Evolutionary conservation across 1,139 yeast genomes (phyloP).

Genomic region (Tardiomyces blankii): DNA sequence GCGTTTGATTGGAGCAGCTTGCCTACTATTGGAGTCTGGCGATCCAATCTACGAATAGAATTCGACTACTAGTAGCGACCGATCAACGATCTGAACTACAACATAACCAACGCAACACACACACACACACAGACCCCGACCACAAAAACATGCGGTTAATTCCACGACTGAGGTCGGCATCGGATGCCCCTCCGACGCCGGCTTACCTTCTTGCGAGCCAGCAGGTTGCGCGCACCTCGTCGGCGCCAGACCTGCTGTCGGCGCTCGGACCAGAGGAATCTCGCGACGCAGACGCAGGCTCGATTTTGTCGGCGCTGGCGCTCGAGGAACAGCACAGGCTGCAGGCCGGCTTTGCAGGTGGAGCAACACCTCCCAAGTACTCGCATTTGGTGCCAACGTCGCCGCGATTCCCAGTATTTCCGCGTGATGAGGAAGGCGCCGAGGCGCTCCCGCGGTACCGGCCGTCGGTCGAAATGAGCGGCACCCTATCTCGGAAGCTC

Average conservation of each 20-base stretch:
- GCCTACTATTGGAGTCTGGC: no score
- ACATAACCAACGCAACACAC: no score
- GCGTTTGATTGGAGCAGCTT: no score
- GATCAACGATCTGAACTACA: no score
- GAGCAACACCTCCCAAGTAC: conserved; percentile 16
- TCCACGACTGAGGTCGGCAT: conserved; percentile 7
- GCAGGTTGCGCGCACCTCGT: conserved; percentile 6
- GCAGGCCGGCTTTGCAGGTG: not conserved
- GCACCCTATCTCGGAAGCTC: conserved; percentile 22
- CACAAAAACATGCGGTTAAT: conserved; percentile 8
- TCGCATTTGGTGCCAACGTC: conserved; percentile 16
- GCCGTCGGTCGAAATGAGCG: conserved; percentile 22
- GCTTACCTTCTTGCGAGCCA: conserved; percentile 7
- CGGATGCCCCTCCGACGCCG: conserved; percentile 6
- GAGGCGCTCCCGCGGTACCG: conserved; percentile 25
- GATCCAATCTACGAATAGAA: no score
- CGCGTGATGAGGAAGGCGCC: conserved; percentile 12
- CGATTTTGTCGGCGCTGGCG: conserved; percentile 1
- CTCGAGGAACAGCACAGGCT: not conserved
- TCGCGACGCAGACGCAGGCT: conserved; percentile 1
- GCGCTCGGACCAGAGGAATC: conserved; percentile 8
- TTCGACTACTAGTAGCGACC: no score
- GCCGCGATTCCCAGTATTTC: conserved; percentile 17
- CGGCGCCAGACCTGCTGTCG: conserved; percentile 9
- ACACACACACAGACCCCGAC: no score